Base-by-base conservation (phyloP, 2,329 filamentous ascomycete genomes). In the Trichoderma sp. region DNA sequence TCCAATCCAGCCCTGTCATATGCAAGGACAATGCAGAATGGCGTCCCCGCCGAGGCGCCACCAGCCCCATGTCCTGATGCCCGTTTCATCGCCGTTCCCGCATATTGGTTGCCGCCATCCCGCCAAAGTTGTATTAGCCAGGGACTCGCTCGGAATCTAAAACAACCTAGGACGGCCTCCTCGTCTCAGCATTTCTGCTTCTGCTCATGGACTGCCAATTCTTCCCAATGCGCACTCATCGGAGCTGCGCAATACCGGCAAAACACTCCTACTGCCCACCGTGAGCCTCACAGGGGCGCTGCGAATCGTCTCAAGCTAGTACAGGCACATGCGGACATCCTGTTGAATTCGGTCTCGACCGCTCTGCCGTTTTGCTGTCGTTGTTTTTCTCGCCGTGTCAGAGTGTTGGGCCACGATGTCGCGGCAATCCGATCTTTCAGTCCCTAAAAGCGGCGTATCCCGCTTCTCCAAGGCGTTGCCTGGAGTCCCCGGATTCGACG, bases 381-480 rank as follows among this genome's bases (percentile, higher is more conserved):
- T 75, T 35, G 35, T 29, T 14, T 24, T 62, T 6, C 41, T 45
- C 29, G 24, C 50, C 50, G 74, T 63, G 74, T 63, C 45, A 24
- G 56, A 24, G 66, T 41, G 27, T 35, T 38, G 45, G 18, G 53
- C 53, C 35, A 66, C 74, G 18, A 74, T 76, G 75, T 64, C 56
- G 75, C 71, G 31, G n/a, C 53, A 11, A 14, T 68, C 56, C 29
- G 59, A 53, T 41, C 75, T 67, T 31, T 35, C 33, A 38, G 62
- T 74, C 38, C 65, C 75, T 76, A 76, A 76, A 80, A 82, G 80
- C 77, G 87, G 87, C 79, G 83, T 85, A 73, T 90, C 89, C 79
- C 88, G 89, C 81, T 89, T 89, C 83, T 90, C 89, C 80, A 91
- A 91, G 83, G 89, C 88, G 41, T 83, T 91, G 77, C 89, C 89